phyloP scores from a whole-genome alignment of 768 basidiomycete genomes.

The Candolleomyces eurysporus region DNA sequence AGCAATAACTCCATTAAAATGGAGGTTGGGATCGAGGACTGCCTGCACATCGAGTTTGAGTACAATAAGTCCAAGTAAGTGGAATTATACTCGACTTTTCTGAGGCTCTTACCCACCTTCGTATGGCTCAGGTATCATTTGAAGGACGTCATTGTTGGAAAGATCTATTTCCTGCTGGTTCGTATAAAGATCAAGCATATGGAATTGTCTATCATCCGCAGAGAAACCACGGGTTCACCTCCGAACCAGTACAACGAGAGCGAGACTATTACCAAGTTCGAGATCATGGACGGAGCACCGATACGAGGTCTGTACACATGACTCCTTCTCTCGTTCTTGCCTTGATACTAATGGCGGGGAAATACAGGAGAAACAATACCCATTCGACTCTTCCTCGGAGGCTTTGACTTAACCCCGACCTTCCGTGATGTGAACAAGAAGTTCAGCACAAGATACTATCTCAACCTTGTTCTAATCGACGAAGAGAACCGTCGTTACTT shows the following conservation, averaged over 20 bases:
- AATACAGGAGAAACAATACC: slow-evolving; percentile 93
- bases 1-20: slow-evolving; percentile 98
- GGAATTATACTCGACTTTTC: slow-evolving; percentile 8
- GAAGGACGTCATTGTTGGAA: slow-evolving; percentile 98
- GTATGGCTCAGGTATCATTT: slow-evolving; percentile 79
- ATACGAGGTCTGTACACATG: slow-evolving; percentile 66
- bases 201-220: slow-evolving; percentile 96
- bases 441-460: slow-evolving; percentile 95
- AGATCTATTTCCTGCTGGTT: slow-evolving; percentile 98
- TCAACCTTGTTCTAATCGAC: slow-evolving; percentile 95
- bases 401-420: slow-evolving; percentile 97
- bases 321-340: neutral
- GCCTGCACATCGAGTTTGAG: slow-evolving; percentile 98
- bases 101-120: neutral
- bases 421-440: slow-evolving; percentile 99
- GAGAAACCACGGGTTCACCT: slow-evolving; percentile 94
- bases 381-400: slow-evolving; percentile 95
- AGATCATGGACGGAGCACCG: slow-evolving; percentile 98
- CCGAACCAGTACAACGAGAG: slow-evolving; percentile 99
- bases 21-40: slow-evolving; percentile 99
- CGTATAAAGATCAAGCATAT: slow-evolving; percentile 99
- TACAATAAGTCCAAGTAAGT: slow-evolving; percentile 98
- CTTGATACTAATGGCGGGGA: neutral
- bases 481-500: slow-evolving; percentile 98
- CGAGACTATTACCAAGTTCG: slow-evolving; percentile 98